Conservation (phyloP, 495 filamentous ascomycete genomes). For the Articulospora tetracladia region DNA sequence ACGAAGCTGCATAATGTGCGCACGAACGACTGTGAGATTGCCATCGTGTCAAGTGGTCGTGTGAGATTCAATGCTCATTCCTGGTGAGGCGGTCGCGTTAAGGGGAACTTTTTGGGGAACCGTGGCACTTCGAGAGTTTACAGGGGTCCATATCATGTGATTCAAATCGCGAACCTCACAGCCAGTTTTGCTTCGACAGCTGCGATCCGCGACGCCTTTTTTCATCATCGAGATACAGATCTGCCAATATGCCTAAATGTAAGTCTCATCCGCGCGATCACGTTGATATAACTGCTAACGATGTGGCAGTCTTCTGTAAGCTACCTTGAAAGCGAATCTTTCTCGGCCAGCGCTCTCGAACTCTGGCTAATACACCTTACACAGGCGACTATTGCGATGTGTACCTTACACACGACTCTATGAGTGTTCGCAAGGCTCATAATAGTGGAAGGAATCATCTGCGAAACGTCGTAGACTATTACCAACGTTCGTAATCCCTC, state of each 20-base stretch:
- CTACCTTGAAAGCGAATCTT: neutral
- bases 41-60: constrained; percentile 19
- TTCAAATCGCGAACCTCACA: constrained; percentile 6
- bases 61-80: constrained; percentile 1
- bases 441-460: constrained; percentile 95
- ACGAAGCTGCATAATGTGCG: constrained; percentile 21
- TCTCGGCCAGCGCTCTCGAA: neutral
- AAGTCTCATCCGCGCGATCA: constrained; percentile 39
- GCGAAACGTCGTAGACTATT: constrained; percentile 96
- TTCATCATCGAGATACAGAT: neutral
- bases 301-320: constrained; percentile 35
- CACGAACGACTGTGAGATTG: constrained; percentile 13
- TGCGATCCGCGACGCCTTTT: neutral
- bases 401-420: constrained; percentile 99
- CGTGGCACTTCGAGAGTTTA: constrained; percentile 13
- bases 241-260: constrained; percentile 74
- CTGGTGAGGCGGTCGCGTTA: constrained; percentile 5
- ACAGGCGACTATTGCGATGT: constrained; percentile 99
- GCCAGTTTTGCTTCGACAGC: neutral
- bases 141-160: constrained; percentile 17
- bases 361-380: constrained; percentile 17
- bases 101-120: constrained; percentile 16
- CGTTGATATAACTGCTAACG: constrained; percentile 21
- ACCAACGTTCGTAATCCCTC: constrained; percentile 68
- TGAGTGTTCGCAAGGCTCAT: constrained; percentile 98